phyloP scores from a whole-genome alignment of 306 rosid species.

The Prunus persica region DNA sequence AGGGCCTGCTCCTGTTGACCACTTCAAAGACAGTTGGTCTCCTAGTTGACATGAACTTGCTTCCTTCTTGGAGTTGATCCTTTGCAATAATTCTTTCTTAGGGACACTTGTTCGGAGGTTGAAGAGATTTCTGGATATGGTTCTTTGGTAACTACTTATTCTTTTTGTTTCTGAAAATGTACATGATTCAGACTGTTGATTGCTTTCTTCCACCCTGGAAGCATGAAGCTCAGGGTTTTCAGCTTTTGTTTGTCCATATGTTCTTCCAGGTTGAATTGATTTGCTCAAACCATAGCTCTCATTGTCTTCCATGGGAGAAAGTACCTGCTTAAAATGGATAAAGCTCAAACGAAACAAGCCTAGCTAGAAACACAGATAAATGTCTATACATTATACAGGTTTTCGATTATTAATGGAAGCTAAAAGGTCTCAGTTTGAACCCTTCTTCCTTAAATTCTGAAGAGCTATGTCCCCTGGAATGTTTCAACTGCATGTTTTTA shows the following conservation, averaged over 20 bases:
- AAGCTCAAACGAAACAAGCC: not conserved
- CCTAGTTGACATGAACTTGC: conserved; percentile 22
- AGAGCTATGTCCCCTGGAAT: not conserved
- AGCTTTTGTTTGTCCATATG: conserved; percentile 1
- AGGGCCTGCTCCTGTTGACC: conserved; percentile 27
- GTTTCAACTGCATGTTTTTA: not conserved
- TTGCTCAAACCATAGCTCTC: not conserved
- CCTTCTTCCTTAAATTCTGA: not conserved
- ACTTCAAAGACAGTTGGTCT: conserved; percentile 2
- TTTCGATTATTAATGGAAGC: not conserved
- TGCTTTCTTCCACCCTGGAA: not conserved
- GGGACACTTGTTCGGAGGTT: conserved; percentile 1
- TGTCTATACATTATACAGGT: not conserved
- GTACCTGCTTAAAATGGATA: conserved; percentile 9
- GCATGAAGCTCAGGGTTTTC: not conserved
- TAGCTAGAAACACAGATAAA: not conserved
- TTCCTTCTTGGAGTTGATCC: conserved; percentile 25
- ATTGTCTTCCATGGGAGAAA: conserved; percentile 9
- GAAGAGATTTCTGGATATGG: conserved; percentile 9
- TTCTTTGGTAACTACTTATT: conserved; percentile 7
- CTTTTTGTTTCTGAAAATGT: not conserved
- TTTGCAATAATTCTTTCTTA: conserved; percentile 14
- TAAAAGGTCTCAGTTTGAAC: not conserved
- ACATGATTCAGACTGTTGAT: not conserved
- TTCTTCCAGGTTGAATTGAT: conserved; percentile 3